Conservation (phyloP, 2,329 filamentous ascomycete genomes). For the Didymella segeticola region DNA sequence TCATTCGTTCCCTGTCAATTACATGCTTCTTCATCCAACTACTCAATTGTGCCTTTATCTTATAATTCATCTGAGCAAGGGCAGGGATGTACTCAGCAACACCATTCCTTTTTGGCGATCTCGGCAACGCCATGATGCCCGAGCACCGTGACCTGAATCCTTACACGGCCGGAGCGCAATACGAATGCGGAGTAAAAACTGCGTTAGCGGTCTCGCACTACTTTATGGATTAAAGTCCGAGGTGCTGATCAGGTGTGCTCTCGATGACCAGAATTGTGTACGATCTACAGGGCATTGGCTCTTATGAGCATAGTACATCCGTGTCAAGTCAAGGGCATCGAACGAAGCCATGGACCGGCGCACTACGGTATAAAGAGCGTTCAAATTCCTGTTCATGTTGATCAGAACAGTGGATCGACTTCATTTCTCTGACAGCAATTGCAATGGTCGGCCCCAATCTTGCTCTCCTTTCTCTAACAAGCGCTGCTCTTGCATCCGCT, state of each 20-base stretch:
- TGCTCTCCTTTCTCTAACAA: conserved; percentile 26
- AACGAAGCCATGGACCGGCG: neutral
- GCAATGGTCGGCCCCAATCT: conserved; percentile 33
- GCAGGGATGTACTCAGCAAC: no score
- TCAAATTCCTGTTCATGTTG: neutral
- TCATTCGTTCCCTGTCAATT: neutral
- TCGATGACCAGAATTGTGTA: neutral
- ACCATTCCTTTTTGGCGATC: no score
- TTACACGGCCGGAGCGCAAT: neutral
- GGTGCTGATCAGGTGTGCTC: neutral
- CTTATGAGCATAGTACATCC: neutral
- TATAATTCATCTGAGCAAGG: no score
- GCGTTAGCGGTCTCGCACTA: neutral
- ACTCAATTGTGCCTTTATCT: neutral
- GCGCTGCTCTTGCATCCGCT: conserved; percentile 17
- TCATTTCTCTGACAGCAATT: neutral
- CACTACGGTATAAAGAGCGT: neutral
- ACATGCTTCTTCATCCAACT: neutral
- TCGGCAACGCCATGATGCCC: no score
- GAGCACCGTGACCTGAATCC: no score
- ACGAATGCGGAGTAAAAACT: neutral
- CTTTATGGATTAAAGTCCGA: neutral
- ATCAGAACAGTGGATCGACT: neutral
- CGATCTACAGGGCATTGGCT: neutral
- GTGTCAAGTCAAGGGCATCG: neutral